Conservation (phyloP, 1,284 basidiomycete genomes). For the Trametes sp. region DNA sequence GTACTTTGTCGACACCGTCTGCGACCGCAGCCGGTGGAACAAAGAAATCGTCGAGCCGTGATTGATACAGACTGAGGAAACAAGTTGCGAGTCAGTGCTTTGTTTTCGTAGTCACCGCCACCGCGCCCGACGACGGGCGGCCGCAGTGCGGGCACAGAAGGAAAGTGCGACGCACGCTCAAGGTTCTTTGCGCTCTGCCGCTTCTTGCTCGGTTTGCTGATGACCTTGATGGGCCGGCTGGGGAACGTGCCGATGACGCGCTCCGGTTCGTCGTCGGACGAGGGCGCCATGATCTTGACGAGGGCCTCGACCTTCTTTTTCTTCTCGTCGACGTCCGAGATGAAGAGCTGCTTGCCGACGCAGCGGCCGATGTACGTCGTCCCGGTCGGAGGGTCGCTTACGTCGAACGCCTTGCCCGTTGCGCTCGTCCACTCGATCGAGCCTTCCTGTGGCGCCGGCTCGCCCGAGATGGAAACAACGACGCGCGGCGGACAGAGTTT, state of each 20-base stretch:
- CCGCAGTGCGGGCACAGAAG: not conserved
- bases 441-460: conserved; percentile 83
- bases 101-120: conserved; percentile 17
- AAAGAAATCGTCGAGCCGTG: conserved; percentile 96
- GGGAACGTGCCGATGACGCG: conserved; percentile 87
- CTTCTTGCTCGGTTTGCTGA: conserved; percentile 97
- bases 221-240: conserved; percentile 94
- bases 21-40: conserved; percentile 93
- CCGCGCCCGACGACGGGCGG: conserved; percentile 15
- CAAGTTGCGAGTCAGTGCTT: conserved; percentile 8
- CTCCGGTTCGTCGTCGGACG: conserved; percentile 78
- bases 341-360: conserved; percentile 91
- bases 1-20: conserved; percentile 95
- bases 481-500: conserved; percentile 83
- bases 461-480: conserved; percentile 91
- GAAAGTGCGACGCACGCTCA: conserved; percentile 70
- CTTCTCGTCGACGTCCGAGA: conserved; percentile 89
- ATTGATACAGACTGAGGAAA: conserved; percentile 84
- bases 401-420: conserved; percentile 83
- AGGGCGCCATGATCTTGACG: conserved; percentile 88
- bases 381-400: conserved; percentile 78
- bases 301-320: conserved; percentile 92
- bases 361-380: conserved; percentile 88
- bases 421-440: conserved; percentile 87
- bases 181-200: conserved; percentile 92